Percentiles rank a stretch among this genome's conserved stretches.
These are phyloP conservation scores for Dactylellina cionopaga DNA, from an alignment of 2,329 filamentous ascomycete genomes.

Conservation along the genomic window DNA sequence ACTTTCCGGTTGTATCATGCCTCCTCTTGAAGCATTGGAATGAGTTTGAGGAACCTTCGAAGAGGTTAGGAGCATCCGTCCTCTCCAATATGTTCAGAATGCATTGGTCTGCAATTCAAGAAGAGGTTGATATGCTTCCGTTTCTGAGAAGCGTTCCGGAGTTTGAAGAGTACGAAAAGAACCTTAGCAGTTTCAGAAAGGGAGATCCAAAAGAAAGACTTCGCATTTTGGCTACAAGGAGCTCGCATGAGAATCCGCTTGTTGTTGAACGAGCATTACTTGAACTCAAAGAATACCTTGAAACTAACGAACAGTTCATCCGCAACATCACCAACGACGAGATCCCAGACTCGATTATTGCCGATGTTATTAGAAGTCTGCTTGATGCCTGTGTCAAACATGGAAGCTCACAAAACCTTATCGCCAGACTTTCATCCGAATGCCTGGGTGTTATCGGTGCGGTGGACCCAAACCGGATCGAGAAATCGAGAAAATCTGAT, in stretches of 20 bases:
- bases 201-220: conserved; percentile 75
- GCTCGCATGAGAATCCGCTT: conserved; percentile 83
- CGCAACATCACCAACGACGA: conserved; percentile 83
- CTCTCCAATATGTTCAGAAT: conserved; percentile 73
- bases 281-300: conserved; percentile 79
- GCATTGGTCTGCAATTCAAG: conserved; percentile 70
- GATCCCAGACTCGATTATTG: conserved; percentile 79
- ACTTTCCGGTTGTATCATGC: conserved; percentile 90
- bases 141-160: conserved; percentile 77
- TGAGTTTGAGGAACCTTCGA: conserved; percentile 71
- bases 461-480: conserved; percentile 87
- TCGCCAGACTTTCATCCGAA: conserved; percentile 78
- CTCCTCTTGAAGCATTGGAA: conserved; percentile 85
- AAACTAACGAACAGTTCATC: conserved; percentile 77
- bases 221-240: conserved; percentile 75
- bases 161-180: conserved; percentile 73
- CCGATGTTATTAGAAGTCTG: conserved; percentile 77
- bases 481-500: conserved; percentile 78
- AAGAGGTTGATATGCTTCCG: conserved; percentile 78
- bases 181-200: conserved; percentile 73
- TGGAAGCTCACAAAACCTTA: conserved; percentile 64
- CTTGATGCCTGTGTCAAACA: conserved; percentile 88
- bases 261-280: conserved; percentile 83
- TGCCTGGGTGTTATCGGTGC: conserved; percentile 91
- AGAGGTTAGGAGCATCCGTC: conserved; percentile 70